phyloP scores from a whole-genome alignment of 345 rosid species.

The Dipteronia sinensis region DNA sequence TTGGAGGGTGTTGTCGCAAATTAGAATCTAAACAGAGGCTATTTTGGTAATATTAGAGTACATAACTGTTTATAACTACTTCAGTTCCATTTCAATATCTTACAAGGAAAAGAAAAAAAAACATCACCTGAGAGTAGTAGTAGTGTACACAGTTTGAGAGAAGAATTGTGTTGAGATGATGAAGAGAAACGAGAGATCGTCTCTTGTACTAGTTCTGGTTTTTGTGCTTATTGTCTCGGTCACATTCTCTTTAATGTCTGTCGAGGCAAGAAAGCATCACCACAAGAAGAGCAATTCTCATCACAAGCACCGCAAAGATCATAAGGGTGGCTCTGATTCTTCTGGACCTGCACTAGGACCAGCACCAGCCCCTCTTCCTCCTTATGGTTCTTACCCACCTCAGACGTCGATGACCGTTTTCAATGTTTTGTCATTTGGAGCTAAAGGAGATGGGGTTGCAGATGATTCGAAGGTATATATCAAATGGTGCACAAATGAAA shows the following conservation, averaged over 20 bases:
- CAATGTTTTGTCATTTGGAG: conserved; percentile 56
- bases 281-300: conserved; percentile 33
- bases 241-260: conserved; percentile 28
- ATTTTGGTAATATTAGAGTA: conserved; percentile 6
- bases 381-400: conserved; percentile 15
- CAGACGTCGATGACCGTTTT: conserved; percentile 31
- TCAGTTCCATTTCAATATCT: conserved; percentile 6
- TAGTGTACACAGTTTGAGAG: neutral
- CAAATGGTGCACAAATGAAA: neutral
- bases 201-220: conserved; percentile 22
- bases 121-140: neutral
- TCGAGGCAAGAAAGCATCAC: conserved; percentile 51
- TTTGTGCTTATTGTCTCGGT: conserved; percentile 23
- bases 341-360: conserved; percentile 24
- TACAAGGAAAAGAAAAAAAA: neutral
- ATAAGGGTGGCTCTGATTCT: conserved; percentile 20
- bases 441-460: conserved; percentile 54
- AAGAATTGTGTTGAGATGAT: conserved; percentile 24
- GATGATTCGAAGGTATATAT: conserved; percentile 58
- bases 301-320: conserved; percentile 35
- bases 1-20: conserved; percentile 16
- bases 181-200: conserved; percentile 32
- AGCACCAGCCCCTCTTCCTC: conserved; percentile 38
- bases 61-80: conserved; percentile 42
- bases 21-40: conserved; percentile 7